Percentiles rank a stretch among this genome's conserved stretches.
phyloP scores from a whole-genome alignment of 2,329 filamentous ascomycete genomes.

The Phyllosticta citrichinensis region DNA sequence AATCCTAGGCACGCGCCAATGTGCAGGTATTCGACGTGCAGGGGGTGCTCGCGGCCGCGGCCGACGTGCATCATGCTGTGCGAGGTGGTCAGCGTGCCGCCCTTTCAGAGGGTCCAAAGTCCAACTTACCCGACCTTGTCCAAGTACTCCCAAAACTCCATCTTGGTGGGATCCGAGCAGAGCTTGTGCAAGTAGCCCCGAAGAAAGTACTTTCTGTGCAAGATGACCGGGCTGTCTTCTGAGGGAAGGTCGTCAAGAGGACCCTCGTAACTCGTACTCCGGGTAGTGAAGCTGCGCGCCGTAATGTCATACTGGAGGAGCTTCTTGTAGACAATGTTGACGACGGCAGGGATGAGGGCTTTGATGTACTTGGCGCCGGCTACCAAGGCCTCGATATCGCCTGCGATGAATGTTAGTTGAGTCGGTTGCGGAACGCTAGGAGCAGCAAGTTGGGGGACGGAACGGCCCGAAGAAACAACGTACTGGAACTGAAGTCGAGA shows the following conservation, averaged over 20 bases:
- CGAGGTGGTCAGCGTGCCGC: not conserved
- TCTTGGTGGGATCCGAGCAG: conserved; percentile 62
- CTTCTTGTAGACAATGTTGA: conserved; percentile 79
- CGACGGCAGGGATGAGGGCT: conserved; percentile 70
- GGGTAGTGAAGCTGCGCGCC: conserved; percentile 59
- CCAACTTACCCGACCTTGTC: conserved; percentile 63
- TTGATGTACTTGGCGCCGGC: conserved; percentile 67
- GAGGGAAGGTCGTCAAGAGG: conserved; percentile 53
- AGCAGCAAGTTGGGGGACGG: not conserved
- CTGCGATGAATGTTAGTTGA: conserved; percentile 29
- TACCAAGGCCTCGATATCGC: conserved; percentile 61
- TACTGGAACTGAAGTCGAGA: conserved; percentile 63
- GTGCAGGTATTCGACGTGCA: conserved; percentile 74
- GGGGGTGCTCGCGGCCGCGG: conserved; percentile 57
- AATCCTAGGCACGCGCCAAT: conserved; percentile 63
- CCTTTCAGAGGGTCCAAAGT: not conserved
- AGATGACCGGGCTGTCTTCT: conserved; percentile 64
- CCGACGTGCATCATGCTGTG: conserved; percentile 69
- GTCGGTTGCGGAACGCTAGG: not conserved
- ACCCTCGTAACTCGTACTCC: conserved; percentile 53
- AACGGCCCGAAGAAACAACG: conserved; percentile 19
- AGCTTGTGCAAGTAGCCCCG: conserved; percentile 66
- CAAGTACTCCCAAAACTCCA: conserved; percentile 75
- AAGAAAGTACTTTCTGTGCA: conserved; percentile 66
- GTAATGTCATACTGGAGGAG: conserved; percentile 74